Evolutionary conservation across 2,329 filamentous ascomycete genomes (phyloP).

Genomic region (Amesomyces nigricolor): DNA sequence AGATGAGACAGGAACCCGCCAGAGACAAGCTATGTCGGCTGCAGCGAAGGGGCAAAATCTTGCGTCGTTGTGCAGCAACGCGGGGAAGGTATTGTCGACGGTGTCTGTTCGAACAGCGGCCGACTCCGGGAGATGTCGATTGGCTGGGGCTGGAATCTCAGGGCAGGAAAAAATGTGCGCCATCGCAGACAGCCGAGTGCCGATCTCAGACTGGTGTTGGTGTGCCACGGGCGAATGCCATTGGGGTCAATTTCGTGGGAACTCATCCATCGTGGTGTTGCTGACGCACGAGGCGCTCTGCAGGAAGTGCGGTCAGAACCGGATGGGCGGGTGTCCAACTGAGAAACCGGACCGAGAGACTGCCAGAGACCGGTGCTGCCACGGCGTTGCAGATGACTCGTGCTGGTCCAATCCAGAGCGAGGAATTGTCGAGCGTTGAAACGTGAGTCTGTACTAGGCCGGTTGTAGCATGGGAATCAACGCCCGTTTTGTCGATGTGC

Average conservation of each 20-base stretch:
- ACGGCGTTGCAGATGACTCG: slow-evolving; percentile 16
- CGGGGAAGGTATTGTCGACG: neutral
- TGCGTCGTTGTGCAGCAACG: neutral
- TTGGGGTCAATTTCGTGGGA: slow-evolving; percentile 8
- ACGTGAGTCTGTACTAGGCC: slow-evolving; percentile 8
- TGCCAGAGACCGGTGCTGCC: neutral
- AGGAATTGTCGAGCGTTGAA: slow-evolving; percentile 3
- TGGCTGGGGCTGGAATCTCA: neutral
- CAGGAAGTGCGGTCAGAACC: neutral
- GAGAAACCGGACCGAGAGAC: neutral
- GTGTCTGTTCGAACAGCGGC: neutral
- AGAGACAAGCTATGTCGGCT: neutral
- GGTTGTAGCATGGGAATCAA: slow-evolving; percentile 9
- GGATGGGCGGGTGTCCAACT: slow-evolving; percentile 3
- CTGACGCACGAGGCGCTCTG: slow-evolving; percentile 6
- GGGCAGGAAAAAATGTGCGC: neutral
- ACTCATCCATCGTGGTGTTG: slow-evolving; percentile 10
- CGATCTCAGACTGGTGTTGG: slow-evolving; percentile 14
- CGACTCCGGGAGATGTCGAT: neutral
- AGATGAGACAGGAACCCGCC: neutral
- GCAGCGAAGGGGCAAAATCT: too few relatives aligned
- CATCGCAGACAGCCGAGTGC: slow-evolving; percentile 14
- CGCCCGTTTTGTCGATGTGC: neutral
- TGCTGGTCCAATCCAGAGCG: slow-evolving; percentile 15
- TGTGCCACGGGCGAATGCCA: slow-evolving; percentile 4